Percentiles rank a stretch among this genome's conserved stretches.
Conservation (phyloP, 2,329 filamentous ascomycete species). For the Sclerotinia subarctica region DNA sequence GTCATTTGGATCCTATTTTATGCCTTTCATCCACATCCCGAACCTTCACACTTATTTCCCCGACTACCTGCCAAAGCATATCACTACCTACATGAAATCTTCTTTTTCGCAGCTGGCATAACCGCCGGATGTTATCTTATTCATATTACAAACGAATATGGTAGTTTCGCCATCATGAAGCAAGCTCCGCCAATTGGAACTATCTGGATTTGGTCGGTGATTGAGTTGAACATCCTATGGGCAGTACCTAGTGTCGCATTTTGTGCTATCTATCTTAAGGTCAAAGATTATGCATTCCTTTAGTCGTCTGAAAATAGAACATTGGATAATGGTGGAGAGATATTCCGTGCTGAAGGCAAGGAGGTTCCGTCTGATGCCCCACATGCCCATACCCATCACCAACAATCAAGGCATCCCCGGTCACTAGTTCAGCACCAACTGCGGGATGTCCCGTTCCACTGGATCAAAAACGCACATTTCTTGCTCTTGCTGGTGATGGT, state of each 20-base stretch:
- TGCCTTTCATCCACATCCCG: conserved; percentile 38
- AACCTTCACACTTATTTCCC: conserved; percentile 50
- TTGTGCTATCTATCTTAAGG: conserved; percentile 33
- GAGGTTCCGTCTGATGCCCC: not conserved
- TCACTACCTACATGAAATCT: conserved; percentile 48
- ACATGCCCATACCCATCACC: not conserved
- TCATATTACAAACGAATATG: conserved; percentile 71
- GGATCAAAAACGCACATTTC: not conserved
- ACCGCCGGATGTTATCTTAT: conserved; percentile 74
- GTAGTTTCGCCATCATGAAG: conserved; percentile 90
- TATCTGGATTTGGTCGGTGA: conserved; percentile 88
- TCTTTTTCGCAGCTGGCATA: conserved; percentile 64
- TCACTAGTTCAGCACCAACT: not conserved
- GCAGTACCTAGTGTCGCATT: conserved; percentile 54
- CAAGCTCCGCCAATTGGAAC: conserved; percentile 83
- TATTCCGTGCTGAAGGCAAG: not conserved
- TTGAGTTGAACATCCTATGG: conserved; percentile 74
- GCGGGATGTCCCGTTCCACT: not conserved
- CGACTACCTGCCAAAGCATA: conserved; percentile 48
- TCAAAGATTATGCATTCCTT: conserved; percentile 31
- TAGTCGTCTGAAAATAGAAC: conserved; percentile 22
- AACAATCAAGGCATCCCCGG: too few relatives aligned
- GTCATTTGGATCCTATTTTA: conserved; percentile 39
- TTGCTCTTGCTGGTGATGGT: not conserved
- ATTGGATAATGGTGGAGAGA: conserved; percentile 8